Base-by-base conservation (phyloP, 495 filamentous ascomycete genomes). In the Cairneyella variabilis region DNA sequence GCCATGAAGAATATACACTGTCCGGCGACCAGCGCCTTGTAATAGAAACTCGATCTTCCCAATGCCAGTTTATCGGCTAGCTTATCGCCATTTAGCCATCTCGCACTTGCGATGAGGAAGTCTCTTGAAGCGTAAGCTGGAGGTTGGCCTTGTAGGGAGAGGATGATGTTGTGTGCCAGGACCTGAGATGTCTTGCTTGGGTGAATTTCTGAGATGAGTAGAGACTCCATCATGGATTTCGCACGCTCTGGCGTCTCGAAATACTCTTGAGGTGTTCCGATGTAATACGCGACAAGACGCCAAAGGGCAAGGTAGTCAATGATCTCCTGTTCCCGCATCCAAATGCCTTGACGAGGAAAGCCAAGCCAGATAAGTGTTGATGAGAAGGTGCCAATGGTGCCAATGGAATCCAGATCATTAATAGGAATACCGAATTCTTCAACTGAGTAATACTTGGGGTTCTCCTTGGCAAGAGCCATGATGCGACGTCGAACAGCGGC, bases 141-240 rank as follows among this genome's bases (percentile, higher is more conserved):
- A 0, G 87, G 78, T 6, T 78, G 80, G 20, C 71, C 69, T 57
- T 83, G 73, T 1, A 91, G 70, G 17, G 79, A 74, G 7, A 77
- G 67, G 60, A 91, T 84, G 64, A 91, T 86, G 63, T 92, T 91
- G 61, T 84, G 82, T 1, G 85, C 85, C 3, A 91, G 69, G 3
- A 83, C 64, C 41, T 75, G 73, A 3, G 79, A 83, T 21, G 76
- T 83, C 3, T 72, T 64, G 1, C 78, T 80, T 0, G 88, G 88
- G 48, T 77, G 60, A 34, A 91, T 71, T 63, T 90, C 86, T 5
- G 81, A 71, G 16, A 78, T 61, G 0, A 85, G 51, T 2, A 89
- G 59, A 0, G 77, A 80, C 47, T 91, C 86, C 80, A 89, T 84
- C 54, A 81, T 72, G 0, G 71, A 69, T 54, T 73, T 78, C 0